These are phyloP conservation scores for Toxoplasma gondii DNA, from an alignment of 169 alveolate species.

Conservation along the genomic window DNA sequence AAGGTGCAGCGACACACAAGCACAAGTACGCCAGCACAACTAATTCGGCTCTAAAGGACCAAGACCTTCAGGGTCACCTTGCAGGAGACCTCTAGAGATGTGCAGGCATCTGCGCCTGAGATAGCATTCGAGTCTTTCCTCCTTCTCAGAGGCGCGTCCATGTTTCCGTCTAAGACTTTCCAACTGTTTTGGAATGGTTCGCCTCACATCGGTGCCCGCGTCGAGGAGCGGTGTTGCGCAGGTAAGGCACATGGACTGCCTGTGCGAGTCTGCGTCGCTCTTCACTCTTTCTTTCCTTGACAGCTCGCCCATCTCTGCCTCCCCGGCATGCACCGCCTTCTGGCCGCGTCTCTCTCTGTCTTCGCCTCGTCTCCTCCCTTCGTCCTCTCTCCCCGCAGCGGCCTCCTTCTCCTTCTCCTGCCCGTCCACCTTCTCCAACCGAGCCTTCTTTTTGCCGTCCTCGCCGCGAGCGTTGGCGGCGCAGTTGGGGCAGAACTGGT, in stretches of 20 bases:
- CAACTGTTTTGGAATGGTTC: too few relatives aligned
- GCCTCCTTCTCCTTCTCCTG: not conserved
- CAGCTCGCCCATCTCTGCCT: not conserved
- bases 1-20: too few relatives aligned
- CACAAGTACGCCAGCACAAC: too few relatives aligned
- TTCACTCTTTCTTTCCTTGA: not conserved
- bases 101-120: too few relatives aligned
- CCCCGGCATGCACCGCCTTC: not conserved
- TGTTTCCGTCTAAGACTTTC: too few relatives aligned
- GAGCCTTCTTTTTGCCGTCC: too few relatives aligned
- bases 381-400: not conserved
- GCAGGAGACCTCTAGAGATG: too few relatives aligned
- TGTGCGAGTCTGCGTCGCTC: not conserved
- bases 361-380: not conserved
- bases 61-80: too few relatives aligned
- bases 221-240: constrained; percentile 10
- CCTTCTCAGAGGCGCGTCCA: too few relatives aligned
- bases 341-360: not conserved
- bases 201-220: not conserved
- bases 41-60: too few relatives aligned
- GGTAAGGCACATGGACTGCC: not conserved
- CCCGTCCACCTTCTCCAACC: too few relatives aligned
- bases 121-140: too few relatives aligned
- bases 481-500: not conserved
- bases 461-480: not conserved